These are phyloP conservation scores for Ceratobasidium sp. DNA, from an alignment of 1,284 basidiomycete species.

Conservation along the genomic window DNA sequence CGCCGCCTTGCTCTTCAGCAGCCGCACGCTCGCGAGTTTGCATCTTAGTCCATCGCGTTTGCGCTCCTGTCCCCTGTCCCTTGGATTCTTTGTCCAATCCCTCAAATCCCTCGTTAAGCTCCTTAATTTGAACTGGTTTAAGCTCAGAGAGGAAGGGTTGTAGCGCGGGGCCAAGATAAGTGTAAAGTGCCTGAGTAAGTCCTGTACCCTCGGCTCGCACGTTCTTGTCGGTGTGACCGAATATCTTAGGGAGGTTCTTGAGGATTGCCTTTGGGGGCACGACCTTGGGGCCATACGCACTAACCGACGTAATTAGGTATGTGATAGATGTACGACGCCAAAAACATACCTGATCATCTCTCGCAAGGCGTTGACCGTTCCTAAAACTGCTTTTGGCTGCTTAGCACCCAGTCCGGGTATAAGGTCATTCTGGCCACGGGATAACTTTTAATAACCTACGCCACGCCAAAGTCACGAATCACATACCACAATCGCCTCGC, in stretches of 20 bases:
- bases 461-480: neutral
- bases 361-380: constrained; percentile 80
- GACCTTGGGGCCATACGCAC: constrained; percentile 83
- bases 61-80: constrained; percentile 82
- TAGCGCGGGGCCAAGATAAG: constrained; percentile 88
- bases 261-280: constrained; percentile 80
- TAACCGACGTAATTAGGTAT: constrained; percentile 53
- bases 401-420: constrained; percentile 89
- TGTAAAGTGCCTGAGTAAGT: constrained; percentile 84
- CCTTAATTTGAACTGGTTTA: constrained; percentile 98
- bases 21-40: constrained; percentile 79
- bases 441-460: neutral
- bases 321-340: neutral
- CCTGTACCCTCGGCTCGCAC: constrained; percentile 92
- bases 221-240: constrained; percentile 94
- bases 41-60: constrained; percentile 81
- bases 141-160: constrained; percentile 90
- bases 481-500: constrained; percentile 88
- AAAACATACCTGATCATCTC: constrained; percentile 73
- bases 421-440: constrained; percentile 73
- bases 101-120: constrained; percentile 92
- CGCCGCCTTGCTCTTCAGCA: constrained; percentile 59
- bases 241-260: constrained; percentile 91
- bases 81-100: constrained; percentile 83
- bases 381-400: constrained; percentile 94